These are phyloP conservation scores for Solanum dulcamara DNA, from an alignment of 257 asterid genomes.

Conservation along the genomic window DNA sequence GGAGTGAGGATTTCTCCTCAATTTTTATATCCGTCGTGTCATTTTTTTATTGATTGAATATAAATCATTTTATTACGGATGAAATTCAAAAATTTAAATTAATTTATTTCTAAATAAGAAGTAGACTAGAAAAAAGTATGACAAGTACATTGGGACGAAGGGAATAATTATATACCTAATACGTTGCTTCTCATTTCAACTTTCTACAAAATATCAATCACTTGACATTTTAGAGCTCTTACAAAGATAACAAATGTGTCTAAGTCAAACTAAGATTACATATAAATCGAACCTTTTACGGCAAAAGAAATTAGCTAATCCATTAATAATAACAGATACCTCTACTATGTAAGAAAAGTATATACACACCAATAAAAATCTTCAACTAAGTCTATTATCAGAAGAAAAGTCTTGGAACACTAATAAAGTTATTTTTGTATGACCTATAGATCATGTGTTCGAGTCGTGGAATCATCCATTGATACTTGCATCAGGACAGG, in stretches of 20 bases:
- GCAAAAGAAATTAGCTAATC: neutral
- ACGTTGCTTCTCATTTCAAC: neutral
- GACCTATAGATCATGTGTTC: neutral
- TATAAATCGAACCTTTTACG: neutral
- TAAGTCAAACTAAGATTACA: neutral
- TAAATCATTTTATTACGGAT: neutral
- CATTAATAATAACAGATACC: neutral
- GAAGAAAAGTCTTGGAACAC: fast-evolving
- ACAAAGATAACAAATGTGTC: neutral
- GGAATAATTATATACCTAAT: neutral
- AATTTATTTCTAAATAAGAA: neutral
- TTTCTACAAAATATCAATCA: neutral
- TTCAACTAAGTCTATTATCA: neutral
- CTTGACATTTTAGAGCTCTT: neutral
- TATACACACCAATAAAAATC: neutral
- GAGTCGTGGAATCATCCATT: neutral
- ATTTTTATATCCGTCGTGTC: no score
- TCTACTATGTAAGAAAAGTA: neutral
- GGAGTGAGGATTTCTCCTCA: no score
- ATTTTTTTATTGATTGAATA: no score
- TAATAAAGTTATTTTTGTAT: neutral
- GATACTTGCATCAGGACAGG: neutral
- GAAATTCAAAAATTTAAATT: neutral
- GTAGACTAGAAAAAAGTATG: neutral
- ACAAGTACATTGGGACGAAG: neutral